phyloP scores from a whole-genome alignment of 768 basidiomycete genomes.

The Boletus tylopilopsis region DNA sequence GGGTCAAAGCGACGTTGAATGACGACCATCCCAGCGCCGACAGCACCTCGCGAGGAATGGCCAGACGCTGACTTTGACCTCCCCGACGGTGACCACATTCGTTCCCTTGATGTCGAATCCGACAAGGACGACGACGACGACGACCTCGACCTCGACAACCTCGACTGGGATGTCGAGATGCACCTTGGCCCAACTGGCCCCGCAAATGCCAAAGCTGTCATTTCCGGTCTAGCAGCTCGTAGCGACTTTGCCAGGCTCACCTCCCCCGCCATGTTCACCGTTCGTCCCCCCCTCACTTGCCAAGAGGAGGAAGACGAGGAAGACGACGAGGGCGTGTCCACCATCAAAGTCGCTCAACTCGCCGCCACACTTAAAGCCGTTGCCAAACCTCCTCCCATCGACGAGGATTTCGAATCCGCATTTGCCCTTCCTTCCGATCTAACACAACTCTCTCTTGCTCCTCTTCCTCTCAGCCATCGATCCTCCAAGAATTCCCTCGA shows the following conservation, averaged over 20 bases:
- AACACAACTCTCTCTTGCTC: conserved; percentile 77
- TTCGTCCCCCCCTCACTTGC: conserved; percentile 58
- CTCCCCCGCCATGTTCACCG: conserved; percentile 39
- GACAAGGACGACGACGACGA: conserved; percentile 60
- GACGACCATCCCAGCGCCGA: conserved; percentile 53
- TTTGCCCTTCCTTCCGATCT: conserved; percentile 79
- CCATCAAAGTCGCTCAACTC: conserved; percentile 69
- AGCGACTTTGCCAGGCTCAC: conserved; percentile 36
- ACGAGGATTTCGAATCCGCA: conserved; percentile 80
- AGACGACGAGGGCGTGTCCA: conserved; percentile 79
- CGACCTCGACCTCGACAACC: conserved; percentile 30
- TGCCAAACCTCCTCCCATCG: conserved; percentile 37
- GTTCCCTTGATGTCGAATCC: conserved; percentile 51
- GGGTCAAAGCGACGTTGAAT: too few relatives aligned
- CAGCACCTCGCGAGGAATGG: conserved; percentile 73
- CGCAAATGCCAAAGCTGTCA: conserved; percentile 41
- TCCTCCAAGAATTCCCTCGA: conserved; percentile 82
- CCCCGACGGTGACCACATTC: conserved; percentile 67
- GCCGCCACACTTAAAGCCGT: conserved; percentile 34
- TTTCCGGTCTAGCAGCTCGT: conserved; percentile 37
- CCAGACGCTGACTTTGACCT: conserved; percentile 84
- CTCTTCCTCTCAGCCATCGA: conserved; percentile 69
- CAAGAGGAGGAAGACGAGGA: conserved; percentile 56
- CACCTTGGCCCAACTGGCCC: conserved; percentile 57
- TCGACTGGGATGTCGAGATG: conserved; percentile 84